These are phyloP conservation scores for Talaromyces piceae DNA, from an alignment of 2,329 filamentous ascomycete species.

Conservation along the genomic window DNA sequence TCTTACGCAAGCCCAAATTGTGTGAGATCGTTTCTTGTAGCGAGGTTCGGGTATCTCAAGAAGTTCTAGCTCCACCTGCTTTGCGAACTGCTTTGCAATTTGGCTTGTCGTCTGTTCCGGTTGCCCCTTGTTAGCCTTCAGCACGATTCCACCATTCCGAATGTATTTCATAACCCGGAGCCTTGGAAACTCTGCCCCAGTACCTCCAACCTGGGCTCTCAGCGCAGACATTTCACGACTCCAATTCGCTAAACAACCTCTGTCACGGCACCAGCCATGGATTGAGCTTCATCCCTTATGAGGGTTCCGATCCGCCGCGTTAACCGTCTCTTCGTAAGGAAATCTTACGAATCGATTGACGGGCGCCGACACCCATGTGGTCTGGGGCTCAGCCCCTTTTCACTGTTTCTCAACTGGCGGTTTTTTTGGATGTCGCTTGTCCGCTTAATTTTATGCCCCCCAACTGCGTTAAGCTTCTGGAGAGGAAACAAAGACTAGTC, in stretches of 20 bases:
- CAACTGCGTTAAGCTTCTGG: constrained; percentile 38
- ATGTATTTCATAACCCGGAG: constrained; percentile 41
- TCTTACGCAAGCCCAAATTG: constrained; percentile 21
- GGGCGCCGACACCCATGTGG: constrained; percentile 46
- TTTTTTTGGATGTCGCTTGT: constrained; percentile 98
- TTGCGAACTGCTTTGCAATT: constrained; percentile 18
- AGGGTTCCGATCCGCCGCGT: constrained; percentile 57
- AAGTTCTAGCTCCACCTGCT: constrained; percentile 30
- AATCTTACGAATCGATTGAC: constrained; percentile 46
- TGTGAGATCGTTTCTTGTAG: constrained; percentile 35
- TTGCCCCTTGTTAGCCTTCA: constrained; percentile 17
- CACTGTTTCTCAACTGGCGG: constrained; percentile 49
- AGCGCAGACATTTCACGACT: constrained; percentile 16
- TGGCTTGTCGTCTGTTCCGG: constrained; percentile 35
- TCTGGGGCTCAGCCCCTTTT: constrained; percentile 19
- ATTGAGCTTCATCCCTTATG: constrained; percentile 41
- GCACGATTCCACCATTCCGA: constrained; percentile 35
- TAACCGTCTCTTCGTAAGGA: constrained; percentile 54
- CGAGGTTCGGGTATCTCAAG: constrained; percentile 46
- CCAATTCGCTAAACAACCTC: constrained; percentile 40
- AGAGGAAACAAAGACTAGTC: constrained; percentile 95
- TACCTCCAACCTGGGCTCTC: constrained; percentile 31
- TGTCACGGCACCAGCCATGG: constrained; percentile 47
- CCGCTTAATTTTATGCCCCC: constrained; percentile 64
- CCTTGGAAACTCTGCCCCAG: constrained; percentile 28